A percentile compares a stretch with the other conserved stretches of the same genome.
These are phyloP conservation scores for Leccinum laetum DNA, from an alignment of 1,284 basidiomycete species.

Conservation along the genomic window DNA sequence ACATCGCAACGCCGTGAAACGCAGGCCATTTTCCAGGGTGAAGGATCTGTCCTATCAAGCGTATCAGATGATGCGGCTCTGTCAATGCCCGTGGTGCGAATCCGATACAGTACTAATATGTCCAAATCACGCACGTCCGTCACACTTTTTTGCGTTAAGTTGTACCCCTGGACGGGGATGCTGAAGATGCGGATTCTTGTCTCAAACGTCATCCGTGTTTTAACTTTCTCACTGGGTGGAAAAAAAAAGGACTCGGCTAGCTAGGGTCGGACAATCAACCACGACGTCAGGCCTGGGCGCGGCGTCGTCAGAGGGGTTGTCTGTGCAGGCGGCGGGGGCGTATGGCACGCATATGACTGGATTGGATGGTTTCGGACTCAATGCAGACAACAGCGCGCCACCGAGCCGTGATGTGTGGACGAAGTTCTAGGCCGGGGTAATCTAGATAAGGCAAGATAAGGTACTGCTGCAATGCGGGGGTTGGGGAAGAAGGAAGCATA, in stretches of 20 bases:
- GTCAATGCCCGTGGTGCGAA: conserved; percentile 17
- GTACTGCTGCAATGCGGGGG: conserved; percentile 23
- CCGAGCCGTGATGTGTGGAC: conserved; percentile 1
- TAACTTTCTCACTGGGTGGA: background rate
- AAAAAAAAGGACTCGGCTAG: conserved; percentile 3
- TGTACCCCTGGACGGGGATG: background rate
- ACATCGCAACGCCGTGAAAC: conserved; percentile 26
- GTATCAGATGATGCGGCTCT: conserved; percentile 26
- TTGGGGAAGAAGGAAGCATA: conserved; percentile 3
- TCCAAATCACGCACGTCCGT: conserved; percentile 7
- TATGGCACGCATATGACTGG: conserved; percentile 5
- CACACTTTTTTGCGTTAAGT: background rate
- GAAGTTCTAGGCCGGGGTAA: conserved; percentile 27
- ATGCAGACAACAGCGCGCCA: conserved; percentile 1
- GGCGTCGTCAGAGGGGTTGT: conserved; percentile 6
- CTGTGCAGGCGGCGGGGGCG: background rate
- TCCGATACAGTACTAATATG: conserved; percentile 8
- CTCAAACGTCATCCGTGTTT: conserved; percentile 7
- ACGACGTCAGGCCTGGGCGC: conserved; percentile 4
- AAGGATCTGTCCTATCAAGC: conserved; percentile 22
- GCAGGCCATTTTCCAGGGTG: conserved; percentile 14
- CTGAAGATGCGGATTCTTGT: background rate
- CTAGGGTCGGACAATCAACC: conserved; percentile 3
- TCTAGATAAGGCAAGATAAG: conserved; percentile 29
- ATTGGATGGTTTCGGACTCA: conserved; percentile 9